These are phyloP conservation scores for Camellia oleifera DNA, from an alignment of 179 eudicot species.

Conservation along the genomic window DNA sequence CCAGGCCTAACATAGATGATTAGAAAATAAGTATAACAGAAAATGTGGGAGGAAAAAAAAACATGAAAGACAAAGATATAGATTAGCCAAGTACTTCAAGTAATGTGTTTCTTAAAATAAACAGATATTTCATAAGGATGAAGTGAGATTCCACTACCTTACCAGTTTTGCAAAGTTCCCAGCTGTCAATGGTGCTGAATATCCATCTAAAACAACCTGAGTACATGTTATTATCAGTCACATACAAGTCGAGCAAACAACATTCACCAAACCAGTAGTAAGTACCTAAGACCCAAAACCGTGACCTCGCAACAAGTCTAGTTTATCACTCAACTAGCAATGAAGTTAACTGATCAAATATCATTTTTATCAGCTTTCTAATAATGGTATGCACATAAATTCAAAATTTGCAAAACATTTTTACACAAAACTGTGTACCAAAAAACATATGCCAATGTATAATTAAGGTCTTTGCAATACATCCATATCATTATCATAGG, in stretches of 20 bases:
- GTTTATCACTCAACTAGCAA: too few species aligned
- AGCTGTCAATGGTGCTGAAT: slow-evolving; percentile 93
- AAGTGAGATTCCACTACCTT: slow-evolving; percentile 62
- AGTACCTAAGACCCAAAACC: too few species aligned
- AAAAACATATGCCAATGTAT: too few species aligned
- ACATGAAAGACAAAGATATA: neutral
- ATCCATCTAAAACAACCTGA: slow-evolving; percentile 90
- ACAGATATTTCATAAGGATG: slow-evolving; percentile 16
- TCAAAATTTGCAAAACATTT: too few species aligned
- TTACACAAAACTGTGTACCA: too few species aligned
- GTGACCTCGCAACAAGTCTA: too few species aligned
- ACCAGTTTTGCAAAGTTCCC: slow-evolving; percentile 98
- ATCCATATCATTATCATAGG: too few species aligned
- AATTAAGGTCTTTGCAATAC: too few species aligned
- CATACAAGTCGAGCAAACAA: neutral
- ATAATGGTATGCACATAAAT: too few species aligned
- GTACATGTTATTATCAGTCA: slow-evolving; percentile 15
- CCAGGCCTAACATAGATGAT: neutral
- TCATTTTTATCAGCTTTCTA: too few species aligned
- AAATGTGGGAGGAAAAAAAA: neutral
- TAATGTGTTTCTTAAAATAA: neutral
- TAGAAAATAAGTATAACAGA: neutral
- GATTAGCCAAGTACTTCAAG: neutral
- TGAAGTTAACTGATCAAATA: too few species aligned
- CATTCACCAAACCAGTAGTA: neutral